Percentiles rank a stretch among this genome's conserved stretches.
Conservation (phyloP, 2,329 filamentous ascomycete genomes). For the Colletotrichum spaethianum region DNA sequence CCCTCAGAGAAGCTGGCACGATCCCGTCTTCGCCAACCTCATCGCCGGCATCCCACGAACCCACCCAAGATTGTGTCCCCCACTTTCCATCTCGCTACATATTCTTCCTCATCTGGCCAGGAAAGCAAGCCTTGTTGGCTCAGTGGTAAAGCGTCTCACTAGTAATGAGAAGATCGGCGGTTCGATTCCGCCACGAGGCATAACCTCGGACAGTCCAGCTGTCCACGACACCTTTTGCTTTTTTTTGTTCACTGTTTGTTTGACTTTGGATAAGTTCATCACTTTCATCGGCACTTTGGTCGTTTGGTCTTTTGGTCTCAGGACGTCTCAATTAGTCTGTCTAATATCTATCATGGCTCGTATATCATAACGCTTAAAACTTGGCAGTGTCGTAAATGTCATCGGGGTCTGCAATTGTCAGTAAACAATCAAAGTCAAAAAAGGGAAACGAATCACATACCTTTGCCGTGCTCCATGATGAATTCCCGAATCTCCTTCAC, state of each 20-base stretch:
- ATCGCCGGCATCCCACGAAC: background rate
- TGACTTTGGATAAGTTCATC: background rate
- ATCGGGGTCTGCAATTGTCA: conserved; percentile 60
- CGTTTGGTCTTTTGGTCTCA: background rate
- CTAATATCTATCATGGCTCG: background rate
- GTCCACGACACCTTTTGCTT: background rate
- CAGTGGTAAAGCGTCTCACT: conserved; percentile 44
- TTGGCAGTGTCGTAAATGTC: conserved; percentile 65
- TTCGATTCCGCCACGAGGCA: conserved; percentile 44
- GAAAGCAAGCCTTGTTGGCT: conserved; percentile 40
- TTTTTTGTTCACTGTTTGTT: background rate
- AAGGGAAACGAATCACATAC: conserved; percentile 51
- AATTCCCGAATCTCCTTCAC: conserved; percentile 66
- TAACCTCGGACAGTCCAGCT: background rate
- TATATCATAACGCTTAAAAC: conserved; percentile 50
- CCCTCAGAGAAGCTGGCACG: too few species aligned
- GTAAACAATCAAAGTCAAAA: conserved; percentile 25
- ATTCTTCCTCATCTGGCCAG: accelerated
- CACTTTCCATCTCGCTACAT: background rate
- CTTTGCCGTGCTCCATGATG: conserved; percentile 66
- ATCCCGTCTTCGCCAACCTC: background rate
- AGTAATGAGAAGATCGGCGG: conserved; percentile 44
- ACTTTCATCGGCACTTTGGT: background rate
- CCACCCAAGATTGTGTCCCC: background rate
- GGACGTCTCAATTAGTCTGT: background rate